Base-by-base conservation (phyloP, 1,139 yeast species). In the Yamadazyma buinensis region DNA sequence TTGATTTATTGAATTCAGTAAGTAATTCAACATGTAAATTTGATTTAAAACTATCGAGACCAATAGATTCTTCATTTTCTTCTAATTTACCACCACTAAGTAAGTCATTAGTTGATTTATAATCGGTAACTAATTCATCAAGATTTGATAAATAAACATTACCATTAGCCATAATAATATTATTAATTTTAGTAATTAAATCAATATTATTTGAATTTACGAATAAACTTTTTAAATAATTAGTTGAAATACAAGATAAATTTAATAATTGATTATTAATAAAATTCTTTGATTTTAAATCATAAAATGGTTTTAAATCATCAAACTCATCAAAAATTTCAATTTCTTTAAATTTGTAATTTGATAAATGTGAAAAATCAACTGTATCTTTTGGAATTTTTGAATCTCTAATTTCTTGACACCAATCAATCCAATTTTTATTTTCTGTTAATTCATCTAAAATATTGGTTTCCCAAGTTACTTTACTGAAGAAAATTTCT, bases 381-480 rank as follows among this genome's bases (percentile, higher is more conserved):
- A 44, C 32, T 9, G 41, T 28, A 10, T 38, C 20, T 15, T 37
- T 35, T 5, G 40, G 40, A 12, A 33, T 32, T 20, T 36, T 36
- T 13, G 37, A 26, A 8, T 32, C 33, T 27, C 35, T 29, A 19
- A 38, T 40, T 25, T 46, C 50, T 22, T 36, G 29, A 28, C 49
- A 46, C 49, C 49, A 46, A 20, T 46, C 49, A 15, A 22, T 26
- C 49, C 49, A 45, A 24, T 45, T 45, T 29, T 45, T 42, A 13
- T 35, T 34, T 4, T 30, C 18, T 11, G 38, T 39, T 29, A 49
- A 36, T 14, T 39, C 34, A 28, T 37, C 34, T 31, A 42, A 28
- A 29, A 39, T 24, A 9, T 43, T 33, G n/a, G 39, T 26, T 11
- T 29, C 17, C 42, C 47, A 39, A 6, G 34, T 33, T 11, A 48